These are phyloP conservation scores for Backusella psychrophila DNA, from an alignment of 192 early-diverging fungal genomes.

Conservation along the genomic window DNA sequence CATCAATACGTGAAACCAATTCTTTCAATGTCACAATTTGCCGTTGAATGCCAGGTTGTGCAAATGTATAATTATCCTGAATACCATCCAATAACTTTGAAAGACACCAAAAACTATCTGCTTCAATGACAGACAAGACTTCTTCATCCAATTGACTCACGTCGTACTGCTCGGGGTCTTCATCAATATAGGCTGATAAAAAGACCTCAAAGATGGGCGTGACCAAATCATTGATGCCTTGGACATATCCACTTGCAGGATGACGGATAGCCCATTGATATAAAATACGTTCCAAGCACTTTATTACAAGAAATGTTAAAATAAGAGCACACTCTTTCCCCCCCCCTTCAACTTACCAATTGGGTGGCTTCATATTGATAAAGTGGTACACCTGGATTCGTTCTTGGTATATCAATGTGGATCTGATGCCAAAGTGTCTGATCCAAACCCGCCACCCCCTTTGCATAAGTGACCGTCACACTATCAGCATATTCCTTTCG, in stretches of 20 bases:
- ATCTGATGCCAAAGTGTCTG: conserved; percentile 93
- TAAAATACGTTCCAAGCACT: conserved; percentile 84
- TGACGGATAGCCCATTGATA: conserved; percentile 98
- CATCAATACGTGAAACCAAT: conserved; percentile 90
- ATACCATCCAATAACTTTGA: conserved; percentile 96
- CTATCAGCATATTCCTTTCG: conserved; percentile 93
- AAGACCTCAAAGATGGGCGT: conserved; percentile 97
- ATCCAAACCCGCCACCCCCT: conserved; percentile 78
- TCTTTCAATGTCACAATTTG: conserved; percentile 88
- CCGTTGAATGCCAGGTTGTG: conserved; percentile 94
- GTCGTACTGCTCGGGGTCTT: conserved; percentile 57
- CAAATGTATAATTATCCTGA: conserved; percentile 98
- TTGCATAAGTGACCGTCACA: conserved; percentile 76
- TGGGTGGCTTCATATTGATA: conserved; percentile 84
- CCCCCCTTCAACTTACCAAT: conserved; percentile 49
- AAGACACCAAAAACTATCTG: conserved; percentile 97
- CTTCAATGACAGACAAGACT: conserved; percentile 75
- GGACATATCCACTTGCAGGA: conserved; percentile 98
- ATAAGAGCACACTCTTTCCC: conserved; percentile 24
- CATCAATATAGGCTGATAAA: conserved; percentile 64
- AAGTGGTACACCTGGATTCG: conserved; percentile 79
- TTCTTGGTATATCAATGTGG: conserved; percentile 93
- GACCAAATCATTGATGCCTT: conserved; percentile 98
- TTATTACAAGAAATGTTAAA: too few relatives aligned
- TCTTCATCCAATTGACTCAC: conserved; percentile 45